A percentile compares a stretch with the other conserved stretches of the same genome.
phyloP scores from a whole-genome alignment of 345 rosid species.

The Pseudoturritis turrita region DNA sequence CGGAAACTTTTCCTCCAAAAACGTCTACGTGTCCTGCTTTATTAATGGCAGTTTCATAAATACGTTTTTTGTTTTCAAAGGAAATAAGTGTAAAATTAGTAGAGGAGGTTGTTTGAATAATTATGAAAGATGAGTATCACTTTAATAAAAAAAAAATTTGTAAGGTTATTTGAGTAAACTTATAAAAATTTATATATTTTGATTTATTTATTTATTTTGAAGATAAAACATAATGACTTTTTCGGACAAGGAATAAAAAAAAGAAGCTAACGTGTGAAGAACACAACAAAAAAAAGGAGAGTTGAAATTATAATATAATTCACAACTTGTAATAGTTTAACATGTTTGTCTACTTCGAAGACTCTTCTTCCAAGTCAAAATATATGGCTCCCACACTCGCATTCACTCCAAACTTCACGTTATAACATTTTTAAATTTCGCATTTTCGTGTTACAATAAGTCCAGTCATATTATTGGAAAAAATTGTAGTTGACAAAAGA shows the following conservation, averaged over 20 bases:
- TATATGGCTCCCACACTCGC: constrained; percentile 9
- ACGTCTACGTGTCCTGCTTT: too few species aligned
- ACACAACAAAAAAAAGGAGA: not conserved
- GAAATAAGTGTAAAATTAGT: too few species aligned
- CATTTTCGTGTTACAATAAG: not conserved
- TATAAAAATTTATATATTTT: too few species aligned
- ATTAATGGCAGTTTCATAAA: too few species aligned
- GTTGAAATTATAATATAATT: not conserved
- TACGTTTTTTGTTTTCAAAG: too few species aligned
- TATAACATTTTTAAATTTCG: not conserved
- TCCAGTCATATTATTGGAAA: not conserved
- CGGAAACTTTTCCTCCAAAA: too few species aligned
- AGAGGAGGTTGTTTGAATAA: too few species aligned
- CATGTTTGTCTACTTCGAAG: not conserved
- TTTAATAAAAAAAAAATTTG: too few species aligned
- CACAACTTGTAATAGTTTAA: not conserved
- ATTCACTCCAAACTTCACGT: constrained; percentile 7
- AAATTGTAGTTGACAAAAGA: not conserved
- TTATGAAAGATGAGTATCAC: too few species aligned
- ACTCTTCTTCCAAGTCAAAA: constrained; percentile 15
- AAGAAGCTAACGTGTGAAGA: constrained; percentile 5
- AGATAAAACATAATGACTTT: not conserved
- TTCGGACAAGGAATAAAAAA: not conserved
- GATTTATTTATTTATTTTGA: too few species aligned
- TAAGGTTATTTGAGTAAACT: too few species aligned